A percentile compares a stretch with the other conserved stretches of the same genome.
These are phyloP conservation scores for Bipolaris victoriae DNA, from an alignment of 2,329 filamentous ascomycete genomes.

Conservation along the genomic window DNA sequence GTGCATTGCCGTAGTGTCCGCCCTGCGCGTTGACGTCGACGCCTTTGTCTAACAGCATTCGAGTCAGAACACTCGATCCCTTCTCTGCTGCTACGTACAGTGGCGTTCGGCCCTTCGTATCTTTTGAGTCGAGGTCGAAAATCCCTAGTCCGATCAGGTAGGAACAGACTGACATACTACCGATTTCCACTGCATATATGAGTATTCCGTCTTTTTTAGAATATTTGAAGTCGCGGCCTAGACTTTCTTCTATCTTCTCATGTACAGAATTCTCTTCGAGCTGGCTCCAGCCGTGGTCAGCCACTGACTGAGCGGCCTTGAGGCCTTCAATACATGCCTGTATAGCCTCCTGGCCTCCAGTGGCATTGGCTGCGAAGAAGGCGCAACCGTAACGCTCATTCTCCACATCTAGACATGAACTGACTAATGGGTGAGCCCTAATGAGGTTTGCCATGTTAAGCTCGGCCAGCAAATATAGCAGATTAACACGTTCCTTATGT, in stretches of 20 bases:
- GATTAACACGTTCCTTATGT: constrained; percentile 20
- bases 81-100: constrained; percentile 10
- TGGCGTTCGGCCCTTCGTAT: constrained; percentile 9
- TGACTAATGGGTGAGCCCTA: constrained; percentile 25
- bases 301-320: neutral
- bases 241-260: neutral
- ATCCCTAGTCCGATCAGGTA: neutral
- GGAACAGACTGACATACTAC: neutral
- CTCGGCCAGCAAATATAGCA: constrained; percentile 32
- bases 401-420: constrained; percentile 27
- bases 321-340: neutral
- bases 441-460: constrained; percentile 38
- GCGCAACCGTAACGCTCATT: constrained; percentile 43
- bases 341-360: neutral
- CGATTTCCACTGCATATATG: neutral
- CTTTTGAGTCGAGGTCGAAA: neutral
- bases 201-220: neutral
- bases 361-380: constrained; percentile 42
- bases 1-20: neutral
- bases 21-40: too few relatives aligned
- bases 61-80: neutral
- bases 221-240: constrained; percentile 13
- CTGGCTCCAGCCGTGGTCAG: neutral
- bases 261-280: neutral
- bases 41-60: neutral